A percentile compares a stretch with the other conserved stretches of the same genome.
Evolutionary conservation across 176 grass and related monocot species (phyloP).

Genomic region (Juncus inflexus): DNA sequence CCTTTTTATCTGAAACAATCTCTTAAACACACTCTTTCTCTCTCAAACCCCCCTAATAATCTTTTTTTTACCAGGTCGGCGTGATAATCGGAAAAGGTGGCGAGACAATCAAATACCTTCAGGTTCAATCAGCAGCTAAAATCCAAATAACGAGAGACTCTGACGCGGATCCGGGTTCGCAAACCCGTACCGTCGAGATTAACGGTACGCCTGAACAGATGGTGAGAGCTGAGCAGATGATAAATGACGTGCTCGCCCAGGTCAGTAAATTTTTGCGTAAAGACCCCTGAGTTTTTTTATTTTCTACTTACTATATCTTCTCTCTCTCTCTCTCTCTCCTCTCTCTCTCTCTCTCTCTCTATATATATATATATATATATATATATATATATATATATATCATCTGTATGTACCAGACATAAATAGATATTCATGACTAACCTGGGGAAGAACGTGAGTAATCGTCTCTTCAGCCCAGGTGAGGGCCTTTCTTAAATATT

Average conservation of each 20-base stretch:
- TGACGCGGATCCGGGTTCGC: conserved; percentile 70
- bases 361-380: no score
- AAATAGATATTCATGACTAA: no score
- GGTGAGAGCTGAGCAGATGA: conserved; percentile 78
- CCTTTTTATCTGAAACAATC: background rate
- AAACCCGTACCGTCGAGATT: conserved; percentile 69
- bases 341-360: no score
- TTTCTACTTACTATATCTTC: no score
- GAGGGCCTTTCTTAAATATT: no score
- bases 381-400: no score
- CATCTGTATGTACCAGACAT: no score
- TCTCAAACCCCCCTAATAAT: no score
- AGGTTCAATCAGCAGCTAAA: conserved; percentile 86
- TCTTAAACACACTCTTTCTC: background rate
- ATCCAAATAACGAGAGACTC: conserved; percentile 91
- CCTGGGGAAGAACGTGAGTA: no score
- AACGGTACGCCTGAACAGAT: conserved; percentile 83
- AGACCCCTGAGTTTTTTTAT: no score
- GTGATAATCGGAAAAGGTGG: conserved; percentile 94
- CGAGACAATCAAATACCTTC: conserved; percentile 82
- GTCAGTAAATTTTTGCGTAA: conserved; percentile 17
- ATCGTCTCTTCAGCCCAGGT: no score
- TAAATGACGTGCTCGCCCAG: conserved; percentile 79
- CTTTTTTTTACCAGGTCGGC: conserved; percentile 51
- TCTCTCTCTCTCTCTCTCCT: no score